phyloP scores from a whole-genome alignment of 2,329 filamentous ascomycete genomes.

The Pseudogymnoascus pannorum region DNA sequence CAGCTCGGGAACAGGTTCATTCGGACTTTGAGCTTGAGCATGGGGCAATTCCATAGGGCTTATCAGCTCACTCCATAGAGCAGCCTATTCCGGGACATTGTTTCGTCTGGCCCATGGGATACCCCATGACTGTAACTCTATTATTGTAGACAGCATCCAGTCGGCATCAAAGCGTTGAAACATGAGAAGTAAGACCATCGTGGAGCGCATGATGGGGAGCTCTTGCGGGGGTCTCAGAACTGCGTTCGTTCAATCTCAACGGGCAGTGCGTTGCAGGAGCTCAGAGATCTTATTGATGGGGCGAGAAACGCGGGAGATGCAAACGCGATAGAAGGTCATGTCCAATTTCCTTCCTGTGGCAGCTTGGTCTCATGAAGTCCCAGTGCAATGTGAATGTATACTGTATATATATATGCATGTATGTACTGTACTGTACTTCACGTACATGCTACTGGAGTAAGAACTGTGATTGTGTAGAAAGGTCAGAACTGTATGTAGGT shows the following conservation, averaged over 20 bases:
- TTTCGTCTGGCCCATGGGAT: slow-evolving; percentile 4
- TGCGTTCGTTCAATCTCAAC: slow-evolving; percentile 6
- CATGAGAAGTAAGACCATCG: slow-evolving; percentile 7
- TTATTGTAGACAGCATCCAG: background rate
- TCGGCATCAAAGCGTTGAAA: slow-evolving; percentile 5
- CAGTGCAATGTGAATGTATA: background rate
- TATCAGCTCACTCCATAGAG: background rate
- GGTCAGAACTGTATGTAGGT: background rate
- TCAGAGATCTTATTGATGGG: slow-evolving; percentile 1
- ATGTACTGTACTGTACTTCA: background rate
- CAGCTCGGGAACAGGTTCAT: background rate
- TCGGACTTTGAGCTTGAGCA: slow-evolving; percentile 1
- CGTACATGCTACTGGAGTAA: background rate
- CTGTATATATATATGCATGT: too few relatives aligned
- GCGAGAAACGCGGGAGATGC: background rate
- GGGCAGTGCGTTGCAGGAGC: background rate
- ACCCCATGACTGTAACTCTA: slow-evolving; percentile 6
- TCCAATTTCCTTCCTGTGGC: background rate
- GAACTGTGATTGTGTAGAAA: background rate
- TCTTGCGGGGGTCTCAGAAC: background rate
- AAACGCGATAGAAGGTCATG: background rate
- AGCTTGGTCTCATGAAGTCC: background rate
- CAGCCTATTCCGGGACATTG: slow-evolving; percentile 5
- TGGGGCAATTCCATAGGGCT: slow-evolving; percentile 4
- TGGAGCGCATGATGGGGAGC: slow-evolving; percentile 2